phyloP scores from a whole-genome alignment of 306 rosid species.

The Morella rubra region DNA sequence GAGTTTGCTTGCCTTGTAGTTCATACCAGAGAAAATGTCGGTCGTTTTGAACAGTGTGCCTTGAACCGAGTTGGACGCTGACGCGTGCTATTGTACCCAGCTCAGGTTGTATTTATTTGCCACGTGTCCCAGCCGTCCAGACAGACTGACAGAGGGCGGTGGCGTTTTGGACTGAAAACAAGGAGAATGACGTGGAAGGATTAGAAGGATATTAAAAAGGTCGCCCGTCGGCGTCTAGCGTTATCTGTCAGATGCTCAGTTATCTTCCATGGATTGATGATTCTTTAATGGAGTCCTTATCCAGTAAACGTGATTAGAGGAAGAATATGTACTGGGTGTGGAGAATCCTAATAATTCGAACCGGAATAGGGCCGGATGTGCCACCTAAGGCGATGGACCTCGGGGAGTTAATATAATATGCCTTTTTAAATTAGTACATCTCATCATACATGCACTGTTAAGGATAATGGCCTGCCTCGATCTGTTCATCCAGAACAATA shows the following conservation, averaged over 20 bases:
- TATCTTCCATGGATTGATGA: background rate
- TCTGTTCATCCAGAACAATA: no score
- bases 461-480: no score
- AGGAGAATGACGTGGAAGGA: slow-evolving; percentile 25
- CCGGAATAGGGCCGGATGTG: no score
- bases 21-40: background rate
- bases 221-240: background rate
- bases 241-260: background rate
- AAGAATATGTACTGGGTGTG: no score
- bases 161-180: background rate
- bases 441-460: no score
- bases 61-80: background rate
- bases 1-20: no score
- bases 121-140: slow-evolving; percentile 2
- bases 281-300: background rate
- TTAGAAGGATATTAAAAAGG: background rate
- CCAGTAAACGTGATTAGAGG: background rate
- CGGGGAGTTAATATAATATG: no score
- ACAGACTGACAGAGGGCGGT: no score
- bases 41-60: background rate
- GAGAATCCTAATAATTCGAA: no score
- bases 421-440: no score
- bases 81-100: slow-evolving; percentile 3
- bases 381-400: no score
- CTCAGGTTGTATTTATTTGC: background rate